These are phyloP conservation scores for Macaranga tanarius DNA, from an alignment of 441 rosid species.

Conservation along the genomic window DNA sequence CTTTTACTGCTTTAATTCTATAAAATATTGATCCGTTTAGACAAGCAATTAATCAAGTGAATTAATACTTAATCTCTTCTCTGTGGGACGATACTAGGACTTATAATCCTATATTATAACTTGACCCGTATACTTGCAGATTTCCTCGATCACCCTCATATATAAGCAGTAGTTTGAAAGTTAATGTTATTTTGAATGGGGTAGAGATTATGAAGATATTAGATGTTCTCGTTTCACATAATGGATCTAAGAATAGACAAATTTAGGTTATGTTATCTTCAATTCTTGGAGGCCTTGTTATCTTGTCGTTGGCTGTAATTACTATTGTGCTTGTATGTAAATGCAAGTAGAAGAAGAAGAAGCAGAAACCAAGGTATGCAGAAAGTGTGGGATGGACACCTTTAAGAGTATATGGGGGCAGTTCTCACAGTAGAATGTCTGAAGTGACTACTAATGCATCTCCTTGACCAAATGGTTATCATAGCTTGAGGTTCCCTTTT, in stretches of 20 bases:
- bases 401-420: conserved; percentile 58
- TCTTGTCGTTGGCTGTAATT: conserved; percentile 33
- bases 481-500: conserved; percentile 58
- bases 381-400: conserved; percentile 79
- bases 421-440: conserved; percentile 61
- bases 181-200: conserved; percentile 71
- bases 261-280: conserved; percentile 52
- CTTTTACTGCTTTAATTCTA: too few species aligned
- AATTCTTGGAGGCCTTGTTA: conserved; percentile 52
- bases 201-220: conserved; percentile 78
- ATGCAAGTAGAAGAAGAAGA: conserved; percentile 42
- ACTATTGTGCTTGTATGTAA: conserved; percentile 32
- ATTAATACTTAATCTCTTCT: too few species aligned
- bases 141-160: too few species aligned
- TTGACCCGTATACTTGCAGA: too few species aligned
- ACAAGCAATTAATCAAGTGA: too few species aligned
- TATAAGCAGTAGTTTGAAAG: conserved; percentile 46
- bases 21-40: too few species aligned
- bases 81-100: too few species aligned
- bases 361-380: conserved; percentile 35
- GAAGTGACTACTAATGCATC: conserved; percentile 54
- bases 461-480: conserved; percentile 53
- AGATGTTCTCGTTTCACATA: conserved; percentile 26
- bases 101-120: too few species aligned
- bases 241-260: conserved; percentile 37